Conservation (phyloP, 768 basidiomycete genomes). For the Boletus sp. region DNA sequence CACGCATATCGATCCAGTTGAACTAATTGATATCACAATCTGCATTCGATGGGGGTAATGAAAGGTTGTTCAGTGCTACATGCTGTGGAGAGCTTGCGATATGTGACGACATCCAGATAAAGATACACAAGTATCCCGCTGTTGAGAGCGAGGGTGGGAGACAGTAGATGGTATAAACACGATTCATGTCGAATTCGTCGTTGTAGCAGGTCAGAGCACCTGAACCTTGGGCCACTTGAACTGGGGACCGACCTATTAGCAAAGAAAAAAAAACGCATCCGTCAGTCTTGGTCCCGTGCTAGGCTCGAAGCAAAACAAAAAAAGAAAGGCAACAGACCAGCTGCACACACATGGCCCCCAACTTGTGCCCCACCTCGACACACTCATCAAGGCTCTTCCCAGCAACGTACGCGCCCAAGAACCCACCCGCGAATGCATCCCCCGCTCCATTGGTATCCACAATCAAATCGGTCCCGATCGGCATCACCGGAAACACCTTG, state of each 20-base stretch:
- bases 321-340: slow-evolving; percentile 52
- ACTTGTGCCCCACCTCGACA: slow-evolving; percentile 81
- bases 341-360: slow-evolving; percentile 83
- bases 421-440: slow-evolving; percentile 95
- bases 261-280: not conserved
- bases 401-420: slow-evolving; percentile 78
- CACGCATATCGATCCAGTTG: not conserved
- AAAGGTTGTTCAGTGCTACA: slow-evolving; percentile 22
- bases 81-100: slow-evolving; percentile 36
- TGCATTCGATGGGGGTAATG: not conserved
- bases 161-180: slow-evolving; percentile 1
- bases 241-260: slow-evolving; percentile 49
- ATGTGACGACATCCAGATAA: slow-evolving; percentile 21
- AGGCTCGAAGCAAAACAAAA: not conserved
- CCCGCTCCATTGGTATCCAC: slow-evolving; percentile 99
- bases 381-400: slow-evolving; percentile 77
- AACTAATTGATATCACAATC: slow-evolving; percentile 23
- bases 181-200: not conserved
- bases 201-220: slow-evolving; percentile 32
- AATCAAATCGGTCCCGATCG: slow-evolving; percentile 60
- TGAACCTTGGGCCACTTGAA: slow-evolving; percentile 55
- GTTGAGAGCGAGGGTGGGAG: slow-evolving; percentile 37
- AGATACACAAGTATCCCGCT: slow-evolving; percentile 29
- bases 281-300: not conserved
- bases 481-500: slow-evolving; percentile 56